Base-by-base conservation (phyloP, 345 rosid genomes). In the Euclidium syriacum region DNA sequence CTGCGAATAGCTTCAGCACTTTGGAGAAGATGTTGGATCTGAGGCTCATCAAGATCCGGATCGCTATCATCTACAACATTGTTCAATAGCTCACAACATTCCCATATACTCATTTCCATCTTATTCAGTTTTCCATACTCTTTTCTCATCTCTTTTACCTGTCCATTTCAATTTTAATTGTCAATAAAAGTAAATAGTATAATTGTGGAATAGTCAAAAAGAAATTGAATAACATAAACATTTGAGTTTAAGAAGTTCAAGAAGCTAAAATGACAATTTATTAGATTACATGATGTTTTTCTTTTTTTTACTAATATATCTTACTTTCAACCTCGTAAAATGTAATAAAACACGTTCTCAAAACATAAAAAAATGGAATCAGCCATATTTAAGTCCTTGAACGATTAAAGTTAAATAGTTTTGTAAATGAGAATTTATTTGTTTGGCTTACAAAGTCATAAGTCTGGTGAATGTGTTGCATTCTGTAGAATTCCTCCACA, bases 31-130 rank as follows among this genome's bases (percentile, higher is more conserved):
- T 85, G 91, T 62, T 81, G 80, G 33, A 83, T 85, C 27, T 85
- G 91, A 40, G 88, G 91, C 48, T 85, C 91, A 50, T 85, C 91
- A 40, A 83, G 67, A 49, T 83, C 91, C 15, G 91, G 91, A 62
- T 82, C 91, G 14, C 85, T 85, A 0, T 85, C 91, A 62, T 85
- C 91, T 2, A 85, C 79, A 5, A 77, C 82, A 39, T 76, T 77
- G 43, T 85, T 83, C 18, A 83, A 71, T 23, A 81, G 64, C 57
- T 83, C 86, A 62, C 86, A 85, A 43, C 88, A 81, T 65, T 83
- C 85, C 88, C 91, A 85, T 55, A 85, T 79, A 52, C 88, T 78
- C 92, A 85, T 85, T 62, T 83, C 83, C 64, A 58, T 77, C 50
- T 58, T 81, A 8, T 78, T 39, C 36, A 86, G 49, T 47, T 80